Evolutionary conservation across 2,329 filamentous ascomycete species (phyloP), one percentile per base, ranked within the genome.

Genomic region (Cladosporium sp.): DNA sequence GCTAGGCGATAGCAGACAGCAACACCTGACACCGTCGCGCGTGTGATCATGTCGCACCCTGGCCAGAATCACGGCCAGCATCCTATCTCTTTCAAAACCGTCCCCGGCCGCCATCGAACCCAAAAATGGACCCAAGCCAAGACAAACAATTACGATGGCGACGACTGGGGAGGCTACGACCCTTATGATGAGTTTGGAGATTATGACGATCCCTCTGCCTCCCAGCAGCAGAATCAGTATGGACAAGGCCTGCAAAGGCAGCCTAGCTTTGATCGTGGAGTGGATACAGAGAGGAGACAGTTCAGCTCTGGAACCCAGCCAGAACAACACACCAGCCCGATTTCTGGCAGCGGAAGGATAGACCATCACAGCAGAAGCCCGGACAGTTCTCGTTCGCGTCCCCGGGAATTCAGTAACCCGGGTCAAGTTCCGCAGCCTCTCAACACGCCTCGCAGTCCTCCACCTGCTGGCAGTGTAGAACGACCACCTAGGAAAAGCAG

Each of bases 41-140:
- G n/a, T 13, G 27, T 20, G 20, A 7, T 39, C 43, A 63, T 63
- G 60, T 51, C 56, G 19, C 54, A 54, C 18, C 56, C 51, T 15
- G 29, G 42, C n/a, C 41, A 42, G 18, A 45, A 45, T 15, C 43
- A 47, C 5, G 48, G 59, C 30, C 74, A 75, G 47, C n/a, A n/a
- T n/a, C 71, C 76, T 20, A 69, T 79, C 22, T 80, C 78, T 20
- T 96, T 91, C 71, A 86, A 88, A 67, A 82, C 89, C 45, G 95
- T 96, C 67, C 84, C 96, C 43, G 92, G 88, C 70, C 84, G 92
- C 55, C 80, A 84, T 50, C 95, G 95, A 73, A 96, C 91, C 50
- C 88, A 85, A 71, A 95, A 95, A 80, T 97, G 92, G 92, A 86
- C 92, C 32, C 86, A 95, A 63, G 92, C 92, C 30, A 92, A 91